Conservation (phyloP, 768 basidiomycete species). For the Calocybe cyanea region DNA sequence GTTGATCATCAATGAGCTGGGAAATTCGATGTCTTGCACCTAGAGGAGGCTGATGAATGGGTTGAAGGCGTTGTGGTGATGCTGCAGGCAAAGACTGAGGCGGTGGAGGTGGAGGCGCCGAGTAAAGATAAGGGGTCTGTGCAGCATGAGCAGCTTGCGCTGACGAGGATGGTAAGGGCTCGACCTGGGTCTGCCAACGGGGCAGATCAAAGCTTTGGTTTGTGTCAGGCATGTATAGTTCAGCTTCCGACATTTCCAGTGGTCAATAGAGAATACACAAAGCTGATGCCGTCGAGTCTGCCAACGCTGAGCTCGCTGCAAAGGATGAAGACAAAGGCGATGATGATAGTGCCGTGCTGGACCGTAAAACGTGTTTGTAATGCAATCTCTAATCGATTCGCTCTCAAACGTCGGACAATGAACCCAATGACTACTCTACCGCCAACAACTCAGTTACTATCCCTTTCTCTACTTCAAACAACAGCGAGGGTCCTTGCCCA, state of each 20-base stretch:
- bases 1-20: slow-evolving; percentile 64
- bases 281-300: slow-evolving; percentile 14
- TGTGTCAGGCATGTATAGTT: slow-evolving; percentile 71
- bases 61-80: slow-evolving; percentile 44
- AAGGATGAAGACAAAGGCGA: slow-evolving; percentile 6
- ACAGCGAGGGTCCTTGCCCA: slow-evolving; percentile 43
- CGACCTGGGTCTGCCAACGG: slow-evolving; percentile 61
- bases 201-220: slow-evolving; percentile 85
- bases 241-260: slow-evolving; percentile 66
- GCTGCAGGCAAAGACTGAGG: slow-evolving; percentile 34
- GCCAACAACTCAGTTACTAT: slow-evolving; percentile 46
- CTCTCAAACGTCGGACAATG: slow-evolving; percentile 12
- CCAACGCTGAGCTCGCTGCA: slow-evolving; percentile 2
- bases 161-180: slow-evolving; percentile 49
- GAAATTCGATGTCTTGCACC: slow-evolving; percentile 51
- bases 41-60: slow-evolving; percentile 47
- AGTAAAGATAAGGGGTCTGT: slow-evolving; percentile 50
- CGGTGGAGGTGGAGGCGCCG: slow-evolving; percentile 53
- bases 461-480: slow-evolving; percentile 59
- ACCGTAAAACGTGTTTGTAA: slow-evolving; percentile 19
- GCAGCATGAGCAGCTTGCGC: slow-evolving; percentile 50
- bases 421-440: slow-evolving; percentile 16
- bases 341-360: slow-evolving; percentile 13
- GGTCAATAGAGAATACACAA: slow-evolving; percentile 15
- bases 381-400: slow-evolving; percentile 20